Evolutionary conservation across 1,139 yeast species (phyloP), one percentile per base, ranked within the genome.

Genomic region (Suhomyces bribrorum): DNA sequence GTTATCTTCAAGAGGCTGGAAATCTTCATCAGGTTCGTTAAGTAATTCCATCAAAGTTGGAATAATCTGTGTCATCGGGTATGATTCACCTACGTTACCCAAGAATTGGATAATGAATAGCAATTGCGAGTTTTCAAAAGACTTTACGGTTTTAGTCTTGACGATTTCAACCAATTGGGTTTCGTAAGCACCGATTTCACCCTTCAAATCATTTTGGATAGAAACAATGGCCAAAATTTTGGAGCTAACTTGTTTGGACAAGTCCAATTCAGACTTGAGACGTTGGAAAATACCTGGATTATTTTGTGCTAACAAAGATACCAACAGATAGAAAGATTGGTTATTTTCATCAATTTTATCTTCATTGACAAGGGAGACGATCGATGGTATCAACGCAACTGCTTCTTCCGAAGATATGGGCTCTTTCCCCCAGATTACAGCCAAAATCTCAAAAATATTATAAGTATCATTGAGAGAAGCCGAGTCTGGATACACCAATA

Each of bases 221-320:
- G 69, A 60, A 22, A 75, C 57, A 22, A 66, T 61, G 2, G 81
- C 77, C 41, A 77, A 48, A 7, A 73, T 56, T 47, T 66, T 75
- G 30, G 63, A 63, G 43, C 56, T 56, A 5, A 62, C 48, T 34
- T 55, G 54, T 18, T 54, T 43, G 14, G 43, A 50, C 25, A 53
- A 46, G 32, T 59, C 49, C 7, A 52, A 42, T n/a, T 24, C 15
- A 8, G 4, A 16, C 8, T 27, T 31, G n/a, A 43, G 35, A 5
- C 9, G 8, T 7, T 33, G 31, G 30, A 37, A 43, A 14, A 40
- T 23, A 5, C 7, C 24, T 6, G 38, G 32, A 25, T 37, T 28
- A 9, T 34, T 26, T 8, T 32, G 15, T 4, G 47, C 24, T 4
- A 45, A 18, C 7, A 31, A 26, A 7, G 31, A 11, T 6, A 45